Conservation (phyloP, 371 early-diverging fungal species). For the Coemansia sp. region DNA sequence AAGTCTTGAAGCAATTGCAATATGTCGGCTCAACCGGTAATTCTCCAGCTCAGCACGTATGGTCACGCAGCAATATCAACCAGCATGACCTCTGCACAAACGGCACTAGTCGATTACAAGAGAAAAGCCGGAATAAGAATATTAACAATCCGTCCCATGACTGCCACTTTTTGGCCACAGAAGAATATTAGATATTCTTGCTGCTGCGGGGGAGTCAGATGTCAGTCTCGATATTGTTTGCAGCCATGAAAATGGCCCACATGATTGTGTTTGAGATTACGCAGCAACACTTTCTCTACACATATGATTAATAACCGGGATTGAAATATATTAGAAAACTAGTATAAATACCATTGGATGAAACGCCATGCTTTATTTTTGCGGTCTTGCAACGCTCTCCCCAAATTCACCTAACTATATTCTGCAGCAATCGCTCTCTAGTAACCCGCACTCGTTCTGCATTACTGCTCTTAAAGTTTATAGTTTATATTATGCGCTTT, state of each 20-base stretch:
- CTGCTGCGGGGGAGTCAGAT: not conserved
- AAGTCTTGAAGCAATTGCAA: no score
- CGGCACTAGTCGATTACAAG: not conserved
- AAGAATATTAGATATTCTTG: not conserved
- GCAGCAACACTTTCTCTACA: not conserved
- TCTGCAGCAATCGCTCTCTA: no score
- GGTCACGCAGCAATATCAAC: not conserved
- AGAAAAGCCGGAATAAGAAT: not conserved
- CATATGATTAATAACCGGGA: not conserved
- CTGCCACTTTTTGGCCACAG: not conserved
- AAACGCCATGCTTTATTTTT: not conserved
- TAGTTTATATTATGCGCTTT: slow-evolving; percentile 22
- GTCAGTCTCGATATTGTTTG: not conserved
- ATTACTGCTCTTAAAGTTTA: no score
- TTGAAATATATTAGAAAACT: not conserved
- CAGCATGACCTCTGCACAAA: not conserved
- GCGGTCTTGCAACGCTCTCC: no score
- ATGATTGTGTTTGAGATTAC: slow-evolving; percentile 1
- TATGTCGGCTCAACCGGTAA: no score
- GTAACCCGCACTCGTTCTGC: no score
- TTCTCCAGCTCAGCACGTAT: not conserved
- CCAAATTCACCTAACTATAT: no score
- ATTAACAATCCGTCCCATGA: slow-evolving; percentile 1
- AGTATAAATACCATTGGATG: not conserved
- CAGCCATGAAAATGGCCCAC: not conserved